Evolutionary conservation across 1,284 basidiomycete species (phyloP).

Genomic region (Limonomyces culmigenus): DNA sequence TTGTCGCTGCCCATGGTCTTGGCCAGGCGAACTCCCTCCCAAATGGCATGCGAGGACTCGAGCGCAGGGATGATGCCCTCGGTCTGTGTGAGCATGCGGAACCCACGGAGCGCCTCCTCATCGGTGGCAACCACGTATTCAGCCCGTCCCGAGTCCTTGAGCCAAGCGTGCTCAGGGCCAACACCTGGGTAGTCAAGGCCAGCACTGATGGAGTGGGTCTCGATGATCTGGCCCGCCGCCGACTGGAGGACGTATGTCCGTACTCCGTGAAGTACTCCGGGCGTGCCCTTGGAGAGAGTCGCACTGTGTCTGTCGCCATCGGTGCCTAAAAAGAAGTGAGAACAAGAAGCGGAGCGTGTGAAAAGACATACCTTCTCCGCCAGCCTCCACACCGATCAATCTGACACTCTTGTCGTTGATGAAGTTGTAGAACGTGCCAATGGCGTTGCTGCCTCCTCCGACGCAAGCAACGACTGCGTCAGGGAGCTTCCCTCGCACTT

Average conservation of each 20-base stretch:
- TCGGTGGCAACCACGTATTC: constrained; percentile 92
- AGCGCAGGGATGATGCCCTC: constrained; percentile 98
- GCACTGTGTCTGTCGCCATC: constrained; percentile 83
- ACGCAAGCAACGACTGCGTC: constrained; percentile 95
- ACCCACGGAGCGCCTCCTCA: constrained; percentile 83
- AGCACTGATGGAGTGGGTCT: constrained; percentile 95
- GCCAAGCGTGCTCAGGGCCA: constrained; percentile 93
- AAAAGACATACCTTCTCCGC: constrained; percentile 62
- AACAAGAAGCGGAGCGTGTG: neutral
- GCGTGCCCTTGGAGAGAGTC: constrained; percentile 77
- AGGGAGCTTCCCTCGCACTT: constrained; percentile 69
- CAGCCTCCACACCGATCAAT: constrained; percentile 88
- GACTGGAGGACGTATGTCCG: constrained; percentile 91
- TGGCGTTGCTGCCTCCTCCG: constrained; percentile 94
- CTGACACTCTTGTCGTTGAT: constrained; percentile 73
- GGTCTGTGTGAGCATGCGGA: constrained; percentile 78
- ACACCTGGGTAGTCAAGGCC: constrained; percentile 89
- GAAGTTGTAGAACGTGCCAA: constrained; percentile 94
- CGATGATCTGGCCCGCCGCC: constrained; percentile 79
- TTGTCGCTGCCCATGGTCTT: constrained; percentile 73
- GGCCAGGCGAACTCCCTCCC: constrained; percentile 78
- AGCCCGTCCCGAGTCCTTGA: constrained; percentile 88
- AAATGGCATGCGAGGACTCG: constrained; percentile 92
- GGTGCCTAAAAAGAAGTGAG: constrained; percentile 28
- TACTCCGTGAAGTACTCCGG: constrained; percentile 93